Conservation (phyloP, 2,329 filamentous ascomycete species). For the Cryphonectria radicalis region DNA sequence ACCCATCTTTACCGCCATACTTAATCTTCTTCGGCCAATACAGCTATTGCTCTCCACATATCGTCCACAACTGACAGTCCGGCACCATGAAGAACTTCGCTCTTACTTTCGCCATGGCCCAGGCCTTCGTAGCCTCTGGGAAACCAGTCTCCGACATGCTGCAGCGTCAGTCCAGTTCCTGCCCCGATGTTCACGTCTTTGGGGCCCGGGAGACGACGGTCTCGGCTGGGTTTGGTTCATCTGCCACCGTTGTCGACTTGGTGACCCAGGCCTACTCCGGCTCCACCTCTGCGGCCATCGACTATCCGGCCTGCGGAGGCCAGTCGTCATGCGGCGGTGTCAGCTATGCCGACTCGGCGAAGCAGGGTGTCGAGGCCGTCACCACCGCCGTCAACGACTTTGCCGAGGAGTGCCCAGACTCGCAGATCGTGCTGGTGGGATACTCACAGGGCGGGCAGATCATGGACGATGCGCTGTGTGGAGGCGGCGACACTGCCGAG, state of each 20-base stretch:
- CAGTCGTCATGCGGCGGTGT: constrained; percentile 58
- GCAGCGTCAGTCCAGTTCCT: constrained; percentile 39
- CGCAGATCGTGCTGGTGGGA: constrained; percentile 63
- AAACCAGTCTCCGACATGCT: constrained; percentile 33
- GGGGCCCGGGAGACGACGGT: constrained; percentile 56
- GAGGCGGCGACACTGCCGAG: constrained; percentile 54
- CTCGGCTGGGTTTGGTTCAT: constrained; percentile 49
- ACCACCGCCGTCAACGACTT: constrained; percentile 60
- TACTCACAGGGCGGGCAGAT: constrained; percentile 70
- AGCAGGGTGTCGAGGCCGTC: constrained; percentile 59
- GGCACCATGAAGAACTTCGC: constrained; percentile 26
- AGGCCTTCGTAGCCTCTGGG: constrained; percentile 28
- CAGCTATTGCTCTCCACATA: constrained; percentile 1
- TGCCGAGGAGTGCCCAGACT: constrained; percentile 58
- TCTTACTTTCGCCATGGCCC: constrained; percentile 24
- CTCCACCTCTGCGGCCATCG: constrained; percentile 50
- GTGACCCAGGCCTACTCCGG: constrained; percentile 50
- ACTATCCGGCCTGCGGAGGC: constrained; percentile 63
- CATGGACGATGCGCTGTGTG: constrained; percentile 65
- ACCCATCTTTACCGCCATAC: not conserved
- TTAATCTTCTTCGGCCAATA: not conserved
- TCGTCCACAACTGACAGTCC: not conserved
- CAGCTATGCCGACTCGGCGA: constrained; percentile 59
- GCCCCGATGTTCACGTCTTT: constrained; percentile 53
- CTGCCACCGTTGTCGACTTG: constrained; percentile 50